Base-by-base conservation (phyloP, 2,329 filamentous ascomycete genomes). In the Neonectria punicea region DNA sequence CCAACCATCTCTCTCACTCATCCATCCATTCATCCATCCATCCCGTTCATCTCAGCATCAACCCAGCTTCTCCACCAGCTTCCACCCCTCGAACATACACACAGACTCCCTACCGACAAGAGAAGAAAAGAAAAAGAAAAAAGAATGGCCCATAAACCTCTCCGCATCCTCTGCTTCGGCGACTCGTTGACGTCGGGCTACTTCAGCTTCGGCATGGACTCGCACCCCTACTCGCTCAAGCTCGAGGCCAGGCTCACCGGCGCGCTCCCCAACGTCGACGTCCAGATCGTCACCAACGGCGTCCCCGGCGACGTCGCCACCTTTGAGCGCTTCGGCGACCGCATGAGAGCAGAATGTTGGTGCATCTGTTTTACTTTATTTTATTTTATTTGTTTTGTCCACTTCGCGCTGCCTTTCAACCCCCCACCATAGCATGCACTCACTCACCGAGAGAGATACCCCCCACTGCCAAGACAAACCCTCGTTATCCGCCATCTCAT, bases 171-270 rank as follows among this genome's bases (percentile, higher is more conserved):
- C 65, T 90, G 88, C 80, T 88, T 90, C 76, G 89, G 89, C 75
- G 84, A 90, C 81, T 90, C 87, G 43, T 83, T 92, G 50, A 91
- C 89, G 6, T 82, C 81, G 13, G 89, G 89, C 46, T 89, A 80
- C 74, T 79, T 81, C 32, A 57, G 67, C 63, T 78, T 69, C 50
- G 86, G 85, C 20, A 55, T 77, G 14, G 73, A 66, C 55, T 80
- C 79, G 49, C 82, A 87, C 64, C 87, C 89, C 0, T 92, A 91
- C 78, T 81, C 82, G 6, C 71, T 75, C 25, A 80, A 79, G 61
- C 79, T 92, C 14, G 71, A 79, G 65, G 73, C 82, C 57, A 81
- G 81, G 63, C 80, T 90, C 36, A 74, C 79, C 28, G 80, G 79
- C 32, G 82, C 81, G 2, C 83, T 87, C 53, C 81, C 83, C 3